Evolutionary conservation across 768 basidiomycete genomes (phyloP).

Genomic region (Asterophora lycoperdoides): DNA sequence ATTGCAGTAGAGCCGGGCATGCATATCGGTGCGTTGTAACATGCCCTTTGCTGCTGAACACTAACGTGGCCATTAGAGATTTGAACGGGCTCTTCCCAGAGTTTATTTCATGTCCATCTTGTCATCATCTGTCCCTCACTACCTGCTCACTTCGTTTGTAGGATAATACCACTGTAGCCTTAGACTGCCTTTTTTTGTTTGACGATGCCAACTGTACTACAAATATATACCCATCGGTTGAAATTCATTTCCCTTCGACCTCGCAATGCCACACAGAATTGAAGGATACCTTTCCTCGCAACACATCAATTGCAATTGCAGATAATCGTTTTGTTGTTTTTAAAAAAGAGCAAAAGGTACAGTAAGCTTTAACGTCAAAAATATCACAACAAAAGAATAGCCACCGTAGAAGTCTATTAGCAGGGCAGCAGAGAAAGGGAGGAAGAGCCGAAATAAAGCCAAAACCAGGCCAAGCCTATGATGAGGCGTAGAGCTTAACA

Average conservation of each 20-base stretch:
- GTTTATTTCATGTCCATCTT: not conserved
- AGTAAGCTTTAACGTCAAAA: conserved; percentile 16
- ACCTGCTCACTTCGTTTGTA: conserved; percentile 24
- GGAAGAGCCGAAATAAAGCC: not conserved
- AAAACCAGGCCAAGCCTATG: conserved; percentile 41
- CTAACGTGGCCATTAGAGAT: conserved; percentile 26
- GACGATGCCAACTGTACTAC: conserved; percentile 4
- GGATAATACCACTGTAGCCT: conserved; percentile 34
- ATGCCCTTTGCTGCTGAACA: not conserved
- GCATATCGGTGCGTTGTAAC: conserved; percentile 59
- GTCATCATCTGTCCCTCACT: not conserved
- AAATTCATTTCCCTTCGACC: no score
- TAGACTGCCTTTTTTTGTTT: conserved; percentile 25
- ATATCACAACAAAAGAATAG: conserved; percentile 21
- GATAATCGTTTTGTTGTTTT: conserved; percentile 9
- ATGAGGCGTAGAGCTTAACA: conserved; percentile 86
- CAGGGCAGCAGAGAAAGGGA: conserved; percentile 9
- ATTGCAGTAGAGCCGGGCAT: conserved; percentile 76
- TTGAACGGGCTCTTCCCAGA: conserved; percentile 18
- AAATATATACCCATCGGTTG: not conserved
- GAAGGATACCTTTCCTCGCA: not conserved
- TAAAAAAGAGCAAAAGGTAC: conserved; percentile 24
- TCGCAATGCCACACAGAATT: not conserved
- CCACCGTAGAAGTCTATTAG: conserved; percentile 30
- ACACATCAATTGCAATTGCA: not conserved